These are phyloP conservation scores for Emiliania huxleyi DNA, from an alignment of 78 protist genomes.

Conservation along the genomic window DNA sequence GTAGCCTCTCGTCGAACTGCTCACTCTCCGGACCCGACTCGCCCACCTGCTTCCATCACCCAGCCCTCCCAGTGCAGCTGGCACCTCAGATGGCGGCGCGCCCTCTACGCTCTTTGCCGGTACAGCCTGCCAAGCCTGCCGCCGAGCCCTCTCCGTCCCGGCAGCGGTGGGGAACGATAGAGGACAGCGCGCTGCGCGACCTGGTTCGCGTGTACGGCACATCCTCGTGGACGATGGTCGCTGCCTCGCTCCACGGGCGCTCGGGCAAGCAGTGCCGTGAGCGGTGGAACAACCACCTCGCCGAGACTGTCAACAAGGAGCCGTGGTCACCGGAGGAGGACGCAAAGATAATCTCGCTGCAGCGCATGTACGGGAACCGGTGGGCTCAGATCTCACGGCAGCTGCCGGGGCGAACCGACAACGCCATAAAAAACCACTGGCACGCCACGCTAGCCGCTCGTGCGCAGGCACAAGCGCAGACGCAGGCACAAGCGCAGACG, in stretches of 20 bases:
- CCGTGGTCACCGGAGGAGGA: slow-evolving; percentile 89
- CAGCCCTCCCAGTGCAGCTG: too few relatives aligned
- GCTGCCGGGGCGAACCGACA: slow-evolving; percentile 89
- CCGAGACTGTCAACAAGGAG: slow-evolving; percentile 70
- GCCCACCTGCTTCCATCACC: too few relatives aligned
- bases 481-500: too few relatives aligned
- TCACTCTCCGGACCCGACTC: too few relatives aligned
- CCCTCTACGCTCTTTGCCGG: too few relatives aligned
- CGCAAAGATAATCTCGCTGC: slow-evolving; percentile 61
- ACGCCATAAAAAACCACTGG: slow-evolving; percentile 89
- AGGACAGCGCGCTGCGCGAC: slow-evolving; percentile 52
- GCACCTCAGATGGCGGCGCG: too few relatives aligned
- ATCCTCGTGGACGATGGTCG: slow-evolving; percentile 62
- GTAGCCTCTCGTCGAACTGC: too few relatives aligned
- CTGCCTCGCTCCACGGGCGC: slow-evolving; percentile 51
- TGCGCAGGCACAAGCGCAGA: too few relatives aligned
- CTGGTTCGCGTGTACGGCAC: slow-evolving; percentile 56
- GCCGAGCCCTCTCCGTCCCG: too few relatives aligned
- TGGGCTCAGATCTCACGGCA: slow-evolving; percentile 84
- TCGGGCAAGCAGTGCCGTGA: slow-evolving; percentile 79
- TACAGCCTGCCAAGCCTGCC: too few relatives aligned
- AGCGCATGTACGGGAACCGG: slow-evolving; percentile 69
- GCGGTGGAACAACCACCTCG: slow-evolving; percentile 88
- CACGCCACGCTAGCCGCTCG: slow-evolving; percentile 80
- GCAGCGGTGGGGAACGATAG: too few relatives aligned